Base-by-base conservation (phyloP, 805 yeast genomes). In the Scheffersomyces lignosus region DNA sequence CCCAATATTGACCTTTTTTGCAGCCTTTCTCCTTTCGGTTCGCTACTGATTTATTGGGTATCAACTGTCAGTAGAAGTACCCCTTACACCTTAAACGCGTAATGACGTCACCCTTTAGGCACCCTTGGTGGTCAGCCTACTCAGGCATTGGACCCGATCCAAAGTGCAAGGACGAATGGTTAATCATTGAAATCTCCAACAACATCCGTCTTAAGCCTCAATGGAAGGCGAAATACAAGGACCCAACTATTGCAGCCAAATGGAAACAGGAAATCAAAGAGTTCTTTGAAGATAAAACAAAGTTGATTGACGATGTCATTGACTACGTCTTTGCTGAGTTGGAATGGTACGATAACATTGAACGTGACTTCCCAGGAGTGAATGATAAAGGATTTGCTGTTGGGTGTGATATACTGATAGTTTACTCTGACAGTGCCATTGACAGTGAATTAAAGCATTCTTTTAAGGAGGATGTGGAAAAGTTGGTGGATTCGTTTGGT, bases 191-290 rank as follows among this genome's bases (percentile, higher is more conserved):
- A 3, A 29, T 49, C n/a, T 41, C 48, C 16, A 15, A 40, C 28
- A 18, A 30, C 16, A 51, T 59, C 13, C 48, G 64, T 6, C 29
- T 15, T 15, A 62, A 58, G 40, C 58, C 56, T 7, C 44, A 55
- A 7, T 62, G 67, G 68, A 40, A 49, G 42, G 10, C 30, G 1
- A 60, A 61, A 35, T 46, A 38, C 28, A 44, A 48, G 18, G 43
- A 61, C 31, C 39, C 41, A 3, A 47, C 29, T 12, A 52, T 62
- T 34, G 36, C 39, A 5, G 38, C 28, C 2, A 56, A 54, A 38
- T 62, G 68, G 68, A 47, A 34, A 34, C 23, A 29, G 4, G 67
- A 62, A 23, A 29, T 43, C n/a, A 20, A 32, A 9, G 39, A 31
- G 1, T 36, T 36, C 13, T 15, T 36, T 27, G 15, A 25, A 4